Percentiles rank a stretch among this genome's conserved stretches.
Evolutionary conservation across 2,329 filamentous ascomycete species (phyloP).

Genomic region (Aspergillus costaricaensis): DNA sequence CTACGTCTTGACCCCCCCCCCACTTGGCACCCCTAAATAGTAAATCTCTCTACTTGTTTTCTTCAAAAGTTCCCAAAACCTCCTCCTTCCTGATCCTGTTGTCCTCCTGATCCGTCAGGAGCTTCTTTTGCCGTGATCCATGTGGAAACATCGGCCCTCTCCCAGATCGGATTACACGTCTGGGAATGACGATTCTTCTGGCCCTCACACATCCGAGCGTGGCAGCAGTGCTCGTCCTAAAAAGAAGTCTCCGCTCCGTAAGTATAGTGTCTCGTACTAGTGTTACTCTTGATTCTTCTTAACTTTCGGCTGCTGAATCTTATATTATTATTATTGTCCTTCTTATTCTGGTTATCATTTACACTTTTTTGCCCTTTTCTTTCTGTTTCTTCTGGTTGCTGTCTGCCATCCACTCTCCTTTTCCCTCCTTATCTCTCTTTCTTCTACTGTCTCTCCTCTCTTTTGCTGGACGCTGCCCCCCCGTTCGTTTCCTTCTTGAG

Average conservation of each 20-base stretch:
- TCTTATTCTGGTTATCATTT: slow-evolving; percentile 8
- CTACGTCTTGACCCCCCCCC: slow-evolving; percentile 13
- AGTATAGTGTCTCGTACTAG: slow-evolving; percentile 29
- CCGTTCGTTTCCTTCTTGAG: slow-evolving; percentile 3
- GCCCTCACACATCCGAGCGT: slow-evolving; percentile 34
- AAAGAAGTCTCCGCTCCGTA: slow-evolving; percentile 37
- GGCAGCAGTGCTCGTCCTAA: slow-evolving; percentile 40
- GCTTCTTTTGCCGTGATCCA: slow-evolving; percentile 26
- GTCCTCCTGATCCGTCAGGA: slow-evolving; percentile 21
- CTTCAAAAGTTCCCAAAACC: not conserved
- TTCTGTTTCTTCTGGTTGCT: slow-evolving; percentile 4
- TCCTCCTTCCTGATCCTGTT: slow-evolving; percentile 17
- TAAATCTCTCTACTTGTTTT: slow-evolving; percentile 9
- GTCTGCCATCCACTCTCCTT: not conserved
- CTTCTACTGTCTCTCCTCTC: slow-evolving; percentile 3
- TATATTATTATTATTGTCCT: slow-evolving; percentile 14
- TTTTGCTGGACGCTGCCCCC: not conserved
- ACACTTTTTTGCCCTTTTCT: slow-evolving; percentile 5
- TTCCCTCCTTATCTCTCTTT: slow-evolving; percentile 5
- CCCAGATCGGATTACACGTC: slow-evolving; percentile 43
- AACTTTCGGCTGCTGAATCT: slow-evolving; percentile 13
- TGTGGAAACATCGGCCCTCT: slow-evolving; percentile 46
- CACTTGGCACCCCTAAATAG: slow-evolving; percentile 19
- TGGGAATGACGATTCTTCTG: slow-evolving; percentile 38
- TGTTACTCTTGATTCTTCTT: slow-evolving; percentile 10